Base-by-base conservation (phyloP, 1,139 yeast species). In the Trichomonascaceae sp. region DNA sequence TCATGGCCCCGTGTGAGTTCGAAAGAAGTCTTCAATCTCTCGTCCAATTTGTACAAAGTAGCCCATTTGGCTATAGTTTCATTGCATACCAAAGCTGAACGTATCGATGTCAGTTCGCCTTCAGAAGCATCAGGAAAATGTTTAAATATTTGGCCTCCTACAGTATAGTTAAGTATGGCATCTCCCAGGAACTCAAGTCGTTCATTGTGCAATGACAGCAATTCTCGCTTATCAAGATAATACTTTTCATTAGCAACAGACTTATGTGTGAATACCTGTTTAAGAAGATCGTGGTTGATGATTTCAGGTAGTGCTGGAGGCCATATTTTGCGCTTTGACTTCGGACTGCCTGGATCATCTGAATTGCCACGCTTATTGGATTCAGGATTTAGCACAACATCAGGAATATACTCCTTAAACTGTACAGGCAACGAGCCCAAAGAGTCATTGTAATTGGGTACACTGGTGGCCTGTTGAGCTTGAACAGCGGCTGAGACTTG, bases 181-280 rank as follows among this genome's bases (percentile, higher is more conserved):
- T 95, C 99, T 19, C 99, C 99, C 46, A 90, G 72, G 66, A 90
- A 95, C 70, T 95, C 99, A 43, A 93, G 75, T 53, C 99, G 77
- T 73, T 95, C 99, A 68, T 93, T 90, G 65, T 90, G 93, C 1
- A 83, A 72, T 49, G 78, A 74, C 24, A 85, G 74, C 54, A 81
- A 74, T 59, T 86, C 93, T 1, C 74, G 70, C 52, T 77, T 80
- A 10, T 80, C 74, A 51, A 85, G 69, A 62, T 82, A 82, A 13
- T 80, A 70, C 60, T 82, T 80, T 58, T 80, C 81, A 58, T 82
- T 81, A 27, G 85, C 79, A 6, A 82, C 75, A 0, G 97, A 90
- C 60, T 83, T 84, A 68, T 93, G 98, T 22, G 85, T 81, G 64
- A 90, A 93, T 0, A 90, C 96, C 53, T 87, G 79, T 10, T 83